phyloP scores from a whole-genome alignment of 2,329 filamentous ascomycete species.

The Exophiala sp. region DNA sequence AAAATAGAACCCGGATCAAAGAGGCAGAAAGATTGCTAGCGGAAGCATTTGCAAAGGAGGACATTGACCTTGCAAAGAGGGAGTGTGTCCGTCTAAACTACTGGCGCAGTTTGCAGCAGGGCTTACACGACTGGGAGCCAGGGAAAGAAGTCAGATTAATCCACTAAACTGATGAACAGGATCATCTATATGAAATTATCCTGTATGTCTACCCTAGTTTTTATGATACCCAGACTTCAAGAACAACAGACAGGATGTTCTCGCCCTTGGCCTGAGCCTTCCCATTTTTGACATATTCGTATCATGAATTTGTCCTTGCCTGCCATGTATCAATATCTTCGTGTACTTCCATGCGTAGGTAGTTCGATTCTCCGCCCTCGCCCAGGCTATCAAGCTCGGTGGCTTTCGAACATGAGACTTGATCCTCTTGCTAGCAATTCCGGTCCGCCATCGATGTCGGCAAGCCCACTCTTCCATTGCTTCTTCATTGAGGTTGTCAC shows the following conservation, averaged over 20 bases:
- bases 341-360: not conserved
- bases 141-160: slow-evolving; percentile 58
- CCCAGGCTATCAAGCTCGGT: not conserved
- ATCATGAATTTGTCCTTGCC: not conserved
- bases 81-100: slow-evolving; percentile 78
- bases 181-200: too few relatives aligned
- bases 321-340: not conserved
- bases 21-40: slow-evolving; percentile 59
- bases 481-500: slow-evolving; percentile 2
- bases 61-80: slow-evolving; percentile 59
- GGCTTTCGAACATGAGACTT: slow-evolving; percentile 12
- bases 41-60: slow-evolving; percentile 58
- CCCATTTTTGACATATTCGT: not conserved
- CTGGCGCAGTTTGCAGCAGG: slow-evolving; percentile 82
- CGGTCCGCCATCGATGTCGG: slow-evolving; percentile 1
- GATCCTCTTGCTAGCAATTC: slow-evolving; percentile 14
- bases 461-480: slow-evolving; percentile 8
- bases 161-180: slow-evolving; percentile 41
- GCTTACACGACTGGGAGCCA: slow-evolving; percentile 74
- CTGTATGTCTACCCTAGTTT: not conserved
- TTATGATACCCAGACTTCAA: not conserved
- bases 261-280: not conserved
- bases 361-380: not conserved
- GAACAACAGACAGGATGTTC: not conserved
- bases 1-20: slow-evolving; percentile 63